phyloP scores from a whole-genome alignment of 2,329 filamentous ascomycete species.

The Ophiostoma pallidulum region DNA sequence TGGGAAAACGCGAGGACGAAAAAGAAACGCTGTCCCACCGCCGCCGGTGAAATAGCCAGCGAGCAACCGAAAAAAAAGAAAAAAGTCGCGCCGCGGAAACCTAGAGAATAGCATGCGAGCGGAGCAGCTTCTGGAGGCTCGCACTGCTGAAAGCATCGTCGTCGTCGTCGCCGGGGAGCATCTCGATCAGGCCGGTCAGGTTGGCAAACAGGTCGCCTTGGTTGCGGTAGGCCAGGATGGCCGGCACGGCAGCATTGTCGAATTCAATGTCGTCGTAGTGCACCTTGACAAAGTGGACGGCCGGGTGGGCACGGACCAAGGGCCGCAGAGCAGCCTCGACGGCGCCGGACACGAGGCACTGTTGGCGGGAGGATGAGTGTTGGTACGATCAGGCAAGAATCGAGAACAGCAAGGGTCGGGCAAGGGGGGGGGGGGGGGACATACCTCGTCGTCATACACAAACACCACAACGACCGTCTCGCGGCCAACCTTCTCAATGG shows the following conservation, averaged over 20 bases:
- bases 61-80: no score
- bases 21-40: no score
- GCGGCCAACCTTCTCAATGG: constrained; percentile 76
- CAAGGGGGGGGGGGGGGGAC: no score
- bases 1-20: no score
- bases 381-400: neutral
- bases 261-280: constrained; percentile 91
- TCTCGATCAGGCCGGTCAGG: constrained; percentile 74
- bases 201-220: constrained; percentile 85
- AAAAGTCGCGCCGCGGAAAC: neutral
- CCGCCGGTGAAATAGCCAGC: no score
- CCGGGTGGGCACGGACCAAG: constrained; percentile 60
- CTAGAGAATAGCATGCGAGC: constrained; percentile 44
- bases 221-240: constrained; percentile 78
- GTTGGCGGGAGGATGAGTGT: no score
- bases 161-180: constrained; percentile 66
- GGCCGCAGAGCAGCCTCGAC: constrained; percentile 71
- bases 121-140: constrained; percentile 43
- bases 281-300: constrained; percentile 80
- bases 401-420: constrained; percentile 18
- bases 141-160: constrained; percentile 49
- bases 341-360: constrained; percentile 71
- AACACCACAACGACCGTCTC: constrained; percentile 86
- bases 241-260: constrained; percentile 78
- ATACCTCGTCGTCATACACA: constrained; percentile 80